phyloP scores from a whole-genome alignment of 1,139 yeast genomes.

The Hansenula anomala region DNA sequence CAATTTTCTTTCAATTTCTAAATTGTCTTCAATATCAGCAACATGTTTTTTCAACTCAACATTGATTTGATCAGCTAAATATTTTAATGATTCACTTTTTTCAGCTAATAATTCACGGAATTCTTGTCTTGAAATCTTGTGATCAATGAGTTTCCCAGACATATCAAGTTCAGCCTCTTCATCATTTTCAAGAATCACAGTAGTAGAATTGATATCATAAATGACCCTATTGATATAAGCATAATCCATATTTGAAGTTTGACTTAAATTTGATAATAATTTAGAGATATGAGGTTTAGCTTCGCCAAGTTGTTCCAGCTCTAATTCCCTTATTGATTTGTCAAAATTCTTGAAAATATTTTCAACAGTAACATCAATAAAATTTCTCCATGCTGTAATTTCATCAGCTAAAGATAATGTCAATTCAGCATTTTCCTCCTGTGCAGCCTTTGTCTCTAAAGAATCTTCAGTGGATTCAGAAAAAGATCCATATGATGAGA shows the following conservation, averaged over 20 bases:
- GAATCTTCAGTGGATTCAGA: background rate
- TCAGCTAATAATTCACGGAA: constrained; percentile 42
- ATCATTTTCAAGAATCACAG: constrained; percentile 35
- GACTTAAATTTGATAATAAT: constrained; percentile 38
- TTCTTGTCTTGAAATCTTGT: constrained; percentile 50
- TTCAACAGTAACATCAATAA: constrained; percentile 20
- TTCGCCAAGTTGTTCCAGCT: constrained; percentile 29
- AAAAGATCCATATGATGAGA: background rate
- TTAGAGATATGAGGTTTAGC: constrained; percentile 36
- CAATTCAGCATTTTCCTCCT: constrained; percentile 2
- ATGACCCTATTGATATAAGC: constrained; percentile 42
- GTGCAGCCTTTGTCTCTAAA: background rate
- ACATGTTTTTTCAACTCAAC: constrained; percentile 31
- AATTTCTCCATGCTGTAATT: constrained; percentile 21
- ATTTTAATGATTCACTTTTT: constrained; percentile 32
- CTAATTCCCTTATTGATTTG: constrained; percentile 27
- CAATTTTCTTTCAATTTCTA: constrained; percentile 44
- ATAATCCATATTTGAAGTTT: constrained; percentile 39
- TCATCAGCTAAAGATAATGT: constrained; percentile 18
- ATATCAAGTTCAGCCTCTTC: constrained; percentile 30
- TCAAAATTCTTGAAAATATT: constrained; percentile 22
- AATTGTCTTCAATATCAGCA: constrained; percentile 32
- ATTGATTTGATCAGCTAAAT: constrained; percentile 34
- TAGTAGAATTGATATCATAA: constrained; percentile 42
- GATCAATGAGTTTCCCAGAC: constrained; percentile 27